Conservation (phyloP, 148 eudicot genomes). For the Pharnaceum exiguum region DNA sequence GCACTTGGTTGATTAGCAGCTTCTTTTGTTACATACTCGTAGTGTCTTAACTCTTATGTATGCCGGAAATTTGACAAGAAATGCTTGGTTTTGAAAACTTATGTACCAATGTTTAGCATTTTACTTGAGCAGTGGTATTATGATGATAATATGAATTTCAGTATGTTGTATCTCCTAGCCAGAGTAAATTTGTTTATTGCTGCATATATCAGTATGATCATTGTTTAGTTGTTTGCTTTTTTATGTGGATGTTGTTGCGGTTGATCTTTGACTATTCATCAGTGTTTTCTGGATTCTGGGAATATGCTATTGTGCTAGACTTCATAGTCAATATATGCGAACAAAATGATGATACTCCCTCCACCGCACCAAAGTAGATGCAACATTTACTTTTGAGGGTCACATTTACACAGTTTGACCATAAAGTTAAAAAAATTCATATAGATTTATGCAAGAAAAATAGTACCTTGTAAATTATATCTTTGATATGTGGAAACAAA, state of each 20-base stretch:
- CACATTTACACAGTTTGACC: too few species aligned
- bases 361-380: too few species aligned
- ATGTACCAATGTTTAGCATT: not conserved
- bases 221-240: not conserved
- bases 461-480: too few species aligned
- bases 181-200: slow-evolving; percentile 30
- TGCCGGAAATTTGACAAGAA: not conserved
- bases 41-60: not conserved
- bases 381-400: too few species aligned
- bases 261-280: not conserved
- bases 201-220: slow-evolving; percentile 41
- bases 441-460: too few species aligned
- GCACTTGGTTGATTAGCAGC: not conserved
- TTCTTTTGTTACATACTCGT: not conserved
- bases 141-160: not conserved
- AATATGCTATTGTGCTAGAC: not conserved
- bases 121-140: not conserved
- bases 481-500: too few species aligned
- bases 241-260: not conserved
- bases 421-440: too few species aligned
- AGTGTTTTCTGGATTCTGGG: not conserved
- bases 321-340: not conserved
- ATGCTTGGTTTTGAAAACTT: not conserved
- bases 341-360: not conserved
- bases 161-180: not conserved